These are phyloP conservation scores for Parmelia sp. DNA, from an alignment of 495 filamentous ascomycete genomes.

Conservation along the genomic window DNA sequence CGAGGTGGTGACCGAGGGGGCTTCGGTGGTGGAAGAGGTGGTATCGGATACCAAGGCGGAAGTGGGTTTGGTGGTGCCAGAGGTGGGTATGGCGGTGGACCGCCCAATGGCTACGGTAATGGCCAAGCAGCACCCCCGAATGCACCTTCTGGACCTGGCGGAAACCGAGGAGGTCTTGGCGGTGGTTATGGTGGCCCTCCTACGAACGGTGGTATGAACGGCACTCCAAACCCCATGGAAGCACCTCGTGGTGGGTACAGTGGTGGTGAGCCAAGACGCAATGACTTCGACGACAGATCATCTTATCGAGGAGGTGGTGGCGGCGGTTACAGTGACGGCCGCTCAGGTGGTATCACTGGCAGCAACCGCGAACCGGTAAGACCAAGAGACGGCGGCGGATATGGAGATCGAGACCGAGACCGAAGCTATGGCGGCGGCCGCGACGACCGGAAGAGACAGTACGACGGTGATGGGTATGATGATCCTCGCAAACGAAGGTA, in stretches of 20 bases:
- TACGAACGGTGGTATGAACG: conserved; percentile 29
- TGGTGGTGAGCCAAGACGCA: conserved; percentile 34
- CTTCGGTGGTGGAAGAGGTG: conserved; percentile 45
- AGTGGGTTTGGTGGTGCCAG: conserved; percentile 49
- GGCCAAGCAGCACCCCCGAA: conserved; percentile 58
- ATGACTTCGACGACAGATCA: conserved; percentile 34
- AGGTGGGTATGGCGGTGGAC: conserved; percentile 44
- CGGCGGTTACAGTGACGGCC: conserved; percentile 30
- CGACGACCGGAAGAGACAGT: conserved; percentile 16
- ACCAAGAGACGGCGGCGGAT: conserved; percentile 43
- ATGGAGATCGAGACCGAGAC: conserved; percentile 47
- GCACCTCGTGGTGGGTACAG: conserved; percentile 34
- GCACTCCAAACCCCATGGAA: conserved; percentile 23
- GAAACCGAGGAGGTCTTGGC: conserved; percentile 44
- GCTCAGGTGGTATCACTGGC: conserved; percentile 43
- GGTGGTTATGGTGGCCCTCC: conserved; percentile 38
- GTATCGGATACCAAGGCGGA: conserved; percentile 55
- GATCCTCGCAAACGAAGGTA: conserved; percentile 76
- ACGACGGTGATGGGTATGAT: conserved; percentile 57
- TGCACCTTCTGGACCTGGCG: conserved; percentile 74
- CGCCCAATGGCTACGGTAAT: conserved; percentile 38
- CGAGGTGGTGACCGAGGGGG: conserved; percentile 53
- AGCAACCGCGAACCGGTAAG: conserved; percentile 52
- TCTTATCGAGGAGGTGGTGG: conserved; percentile 31
- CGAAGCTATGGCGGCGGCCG: conserved; percentile 33